Conservation (phyloP, 148 eudicot genomes). For the Selenicereus undatus region DNA sequence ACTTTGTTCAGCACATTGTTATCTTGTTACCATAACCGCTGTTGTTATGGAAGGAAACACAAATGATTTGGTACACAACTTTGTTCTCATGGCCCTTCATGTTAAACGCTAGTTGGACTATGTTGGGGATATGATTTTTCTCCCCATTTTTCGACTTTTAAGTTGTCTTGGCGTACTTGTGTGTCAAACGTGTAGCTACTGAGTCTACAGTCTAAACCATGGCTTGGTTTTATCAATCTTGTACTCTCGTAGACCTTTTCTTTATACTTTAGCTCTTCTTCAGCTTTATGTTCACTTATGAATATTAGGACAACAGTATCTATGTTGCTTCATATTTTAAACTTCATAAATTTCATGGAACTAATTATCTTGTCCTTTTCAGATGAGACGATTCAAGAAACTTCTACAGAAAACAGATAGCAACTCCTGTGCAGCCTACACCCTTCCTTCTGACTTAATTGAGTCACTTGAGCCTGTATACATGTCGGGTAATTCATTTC, state of each 20-base stretch:
- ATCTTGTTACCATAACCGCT: background rate
- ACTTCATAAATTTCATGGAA: background rate
- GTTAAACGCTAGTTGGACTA: background rate
- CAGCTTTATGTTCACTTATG: background rate
- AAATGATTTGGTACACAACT: background rate
- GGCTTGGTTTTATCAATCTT: background rate
- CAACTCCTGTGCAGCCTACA: conserved; percentile 44
- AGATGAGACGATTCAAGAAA: conserved; percentile 66
- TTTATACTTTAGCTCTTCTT: background rate
- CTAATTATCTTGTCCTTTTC: conserved; percentile 24
- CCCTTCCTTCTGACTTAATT: conserved; percentile 61
- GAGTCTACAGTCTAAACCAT: background rate
- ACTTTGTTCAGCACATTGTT: background rate
- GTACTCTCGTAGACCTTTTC: background rate
- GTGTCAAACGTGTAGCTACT: background rate
- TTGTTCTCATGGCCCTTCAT: background rate
- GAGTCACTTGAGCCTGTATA: conserved; percentile 55
- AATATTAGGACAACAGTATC: background rate
- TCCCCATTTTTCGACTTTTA: background rate
- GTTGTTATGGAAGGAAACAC: background rate
- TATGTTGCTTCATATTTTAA: background rate
- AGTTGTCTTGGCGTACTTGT: background rate
- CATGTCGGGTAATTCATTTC: conserved; percentile 42
- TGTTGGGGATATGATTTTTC: background rate
- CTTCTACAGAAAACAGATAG: conserved; percentile 66